phyloP scores from a whole-genome alignment of 192 early-diverging fungal species.

The Coemansia sp. region DNA sequence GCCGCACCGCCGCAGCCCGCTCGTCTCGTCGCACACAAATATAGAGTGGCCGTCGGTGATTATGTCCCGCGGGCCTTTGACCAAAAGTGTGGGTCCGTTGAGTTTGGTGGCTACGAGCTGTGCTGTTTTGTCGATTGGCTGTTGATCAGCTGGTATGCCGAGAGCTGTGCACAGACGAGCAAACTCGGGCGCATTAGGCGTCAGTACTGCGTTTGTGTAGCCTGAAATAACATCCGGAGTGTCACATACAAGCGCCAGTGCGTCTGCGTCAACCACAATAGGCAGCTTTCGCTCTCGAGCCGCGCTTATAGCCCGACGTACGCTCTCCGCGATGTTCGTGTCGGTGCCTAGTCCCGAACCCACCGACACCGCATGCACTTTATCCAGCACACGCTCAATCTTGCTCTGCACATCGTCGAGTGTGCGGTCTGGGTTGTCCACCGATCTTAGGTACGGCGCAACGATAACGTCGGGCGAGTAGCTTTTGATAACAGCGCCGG shows the following conservation, averaged over 20 bases:
- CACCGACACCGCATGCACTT: conserved; percentile 81
- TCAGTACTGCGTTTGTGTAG: conserved; percentile 73
- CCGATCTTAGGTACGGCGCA: conserved; percentile 72
- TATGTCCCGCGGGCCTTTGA: conserved; percentile 73
- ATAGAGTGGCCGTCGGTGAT: conserved; percentile 73
- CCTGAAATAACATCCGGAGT: conserved; percentile 68
- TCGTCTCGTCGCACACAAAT: conserved; percentile 59
- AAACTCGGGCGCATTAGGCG: conserved; percentile 89
- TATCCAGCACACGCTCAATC: conserved; percentile 55
- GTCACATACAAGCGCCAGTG: conserved; percentile 70
- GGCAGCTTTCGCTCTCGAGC: conserved; percentile 62
- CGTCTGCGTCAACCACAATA: conserved; percentile 95
- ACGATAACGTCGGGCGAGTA: conserved; percentile 91
- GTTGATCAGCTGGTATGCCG: conserved; percentile 37
- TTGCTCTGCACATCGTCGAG: conserved; percentile 50
- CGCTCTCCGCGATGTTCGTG: conserved; percentile 60
- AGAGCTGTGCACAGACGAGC: conserved; percentile 63
- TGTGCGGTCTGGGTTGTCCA: conserved; percentile 18
- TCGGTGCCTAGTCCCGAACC: conserved; percentile 92
- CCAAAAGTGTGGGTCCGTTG: conserved; percentile 74
- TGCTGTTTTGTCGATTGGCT: conserved; percentile 40
- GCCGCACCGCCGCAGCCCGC: conserved; percentile 84
- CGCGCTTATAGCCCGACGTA: conserved; percentile 64
- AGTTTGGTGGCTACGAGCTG: conserved; percentile 61
- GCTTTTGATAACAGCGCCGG: conserved; percentile 74